Percentiles rank a stretch among this genome's conserved stretches.
phyloP scores from a whole-genome alignment of 495 filamentous ascomycete species.

The Xylona heveae region DNA sequence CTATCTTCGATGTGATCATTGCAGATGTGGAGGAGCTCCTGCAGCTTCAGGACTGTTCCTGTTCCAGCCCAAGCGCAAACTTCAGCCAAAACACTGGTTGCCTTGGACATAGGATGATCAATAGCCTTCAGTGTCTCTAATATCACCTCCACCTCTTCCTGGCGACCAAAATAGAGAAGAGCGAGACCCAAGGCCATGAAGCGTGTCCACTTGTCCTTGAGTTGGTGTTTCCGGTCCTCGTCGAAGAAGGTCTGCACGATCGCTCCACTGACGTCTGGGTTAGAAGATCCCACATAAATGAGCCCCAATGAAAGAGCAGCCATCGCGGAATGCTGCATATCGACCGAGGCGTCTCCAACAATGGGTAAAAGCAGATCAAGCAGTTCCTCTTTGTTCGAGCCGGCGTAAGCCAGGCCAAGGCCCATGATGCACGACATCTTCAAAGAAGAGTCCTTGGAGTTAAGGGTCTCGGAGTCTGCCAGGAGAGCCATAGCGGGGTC shows the following conservation, averaged over 20 bases:
- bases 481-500: constrained; percentile 80
- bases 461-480: constrained; percentile 50
- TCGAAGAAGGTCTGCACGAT: constrained; percentile 83
- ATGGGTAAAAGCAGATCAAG: constrained; percentile 66
- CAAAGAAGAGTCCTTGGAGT: constrained; percentile 54
- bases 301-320: constrained; percentile 80
- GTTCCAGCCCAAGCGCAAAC: constrained; percentile 97
- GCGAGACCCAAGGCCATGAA: constrained; percentile 92
- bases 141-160: constrained; percentile 93
- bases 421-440: constrained; percentile 81
- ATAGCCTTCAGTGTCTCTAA: constrained; percentile 88
- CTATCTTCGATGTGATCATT: constrained; percentile 92
- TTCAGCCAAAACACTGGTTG: constrained; percentile 73
- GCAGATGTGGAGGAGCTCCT: constrained; percentile 90
- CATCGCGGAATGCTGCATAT: constrained; percentile 94
- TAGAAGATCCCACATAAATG: constrained; percentile 78
- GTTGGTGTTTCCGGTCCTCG: constrained; percentile 62
- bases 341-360: constrained; percentile 54
- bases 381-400: constrained; percentile 70
- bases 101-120: constrained; percentile 84
- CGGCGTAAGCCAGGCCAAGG: constrained; percentile 82
- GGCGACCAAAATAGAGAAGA: constrained; percentile 82
- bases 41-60: constrained; percentile 86
- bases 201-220: constrained; percentile 93
- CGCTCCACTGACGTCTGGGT: constrained; percentile 70